Evolutionary conservation across 2,329 filamentous ascomycete genomes (phyloP), one percentile per base, ranked within the genome.

Genomic region (Seiridium unicorne): DNA sequence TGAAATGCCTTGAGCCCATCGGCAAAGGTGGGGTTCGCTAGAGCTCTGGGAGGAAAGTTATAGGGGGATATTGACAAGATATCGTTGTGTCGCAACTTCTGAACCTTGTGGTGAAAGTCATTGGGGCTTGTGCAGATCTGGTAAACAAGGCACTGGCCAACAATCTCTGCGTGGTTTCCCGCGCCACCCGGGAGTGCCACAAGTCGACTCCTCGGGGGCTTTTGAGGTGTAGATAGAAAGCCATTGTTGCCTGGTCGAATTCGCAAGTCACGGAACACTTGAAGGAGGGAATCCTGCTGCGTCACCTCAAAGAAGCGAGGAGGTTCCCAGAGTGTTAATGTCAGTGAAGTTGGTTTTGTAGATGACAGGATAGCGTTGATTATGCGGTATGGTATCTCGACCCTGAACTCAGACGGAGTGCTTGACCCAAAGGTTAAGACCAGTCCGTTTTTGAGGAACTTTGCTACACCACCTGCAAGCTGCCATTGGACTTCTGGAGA

Each of bases 311-410:
- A 85, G 56, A 85, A 80, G 1, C 76, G 75, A 0, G 84, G 84
- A 1, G 83, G 76, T 36, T 81, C 78, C 26, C 68, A 74, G 7
- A 89, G 77, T 0, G 84, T 81, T 3, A 88, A 65, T 0, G 79
- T 81, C 13, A 86, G 66, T 0, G 75, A 72, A 3, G 62, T 72
- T 58, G 62, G 74, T 55, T 26, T 67, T 40, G 38, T 70, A 69
- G 70, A 76, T 65, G 72, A 68, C 2, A 84, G 70, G 7, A 81
- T 66, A 55, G 83, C 78, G 35, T 80, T 63, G 38, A 85, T 78
- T 1, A 74, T 81, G 26, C 76, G 74, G 44, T 82, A 80, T 0
- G 79, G 74, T 11, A 87, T 79, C 54, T 84, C 78, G 40, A 86
- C 72, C 32, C 74, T 67, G 3, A 75, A 61, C 0, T 63, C 62